Conservation (phyloP, 1,284 basidiomycete species). For the Termitomyces sp. region DNA sequence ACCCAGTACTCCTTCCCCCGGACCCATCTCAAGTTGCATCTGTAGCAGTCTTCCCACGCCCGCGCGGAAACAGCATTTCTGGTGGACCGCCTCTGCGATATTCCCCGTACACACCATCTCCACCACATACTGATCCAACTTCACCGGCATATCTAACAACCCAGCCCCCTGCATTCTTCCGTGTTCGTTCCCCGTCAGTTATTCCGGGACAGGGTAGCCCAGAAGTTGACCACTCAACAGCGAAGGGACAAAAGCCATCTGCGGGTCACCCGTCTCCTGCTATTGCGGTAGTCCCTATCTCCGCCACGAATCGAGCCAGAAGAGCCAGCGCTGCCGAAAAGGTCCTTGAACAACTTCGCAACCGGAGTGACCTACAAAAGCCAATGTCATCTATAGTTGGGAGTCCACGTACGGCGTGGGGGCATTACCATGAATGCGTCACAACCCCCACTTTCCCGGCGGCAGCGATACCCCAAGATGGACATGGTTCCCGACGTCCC, state of each 20-base stretch:
- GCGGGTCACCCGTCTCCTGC: slow-evolving; percentile 15
- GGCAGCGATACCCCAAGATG: slow-evolving; percentile 6
- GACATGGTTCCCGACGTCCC: slow-evolving; percentile 18
- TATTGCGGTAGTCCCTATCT: slow-evolving; percentile 17
- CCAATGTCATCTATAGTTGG: slow-evolving; percentile 21
- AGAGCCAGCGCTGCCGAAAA: slow-evolving; percentile 55
- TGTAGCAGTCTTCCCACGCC: slow-evolving; percentile 21
- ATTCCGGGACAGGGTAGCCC: slow-evolving; percentile 23
- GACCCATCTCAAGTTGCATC: slow-evolving; percentile 25
- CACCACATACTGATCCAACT: slow-evolving; percentile 13
- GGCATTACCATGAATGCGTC: slow-evolving; percentile 32
- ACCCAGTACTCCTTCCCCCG: slow-evolving; percentile 68
- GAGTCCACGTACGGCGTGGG: slow-evolving; percentile 38
- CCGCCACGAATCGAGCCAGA: slow-evolving; percentile 33
- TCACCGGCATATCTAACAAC: slow-evolving; percentile 9
- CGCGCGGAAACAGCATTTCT: slow-evolving; percentile 39
- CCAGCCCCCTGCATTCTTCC: slow-evolving; percentile 21
- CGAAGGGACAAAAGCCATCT: slow-evolving; percentile 11
- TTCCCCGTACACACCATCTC: slow-evolving; percentile 20
- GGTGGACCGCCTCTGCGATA: slow-evolving; percentile 22
- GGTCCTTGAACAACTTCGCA: slow-evolving; percentile 51
- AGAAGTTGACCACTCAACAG: slow-evolving; percentile 18
- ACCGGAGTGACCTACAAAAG: slow-evolving; percentile 39
- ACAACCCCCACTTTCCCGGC: slow-evolving; percentile 9
- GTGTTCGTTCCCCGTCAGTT: slow-evolving; percentile 28